Evolutionary conservation across 176 grass and related monocot genomes (phyloP).

Genomic region (Themeda triandra): DNA sequence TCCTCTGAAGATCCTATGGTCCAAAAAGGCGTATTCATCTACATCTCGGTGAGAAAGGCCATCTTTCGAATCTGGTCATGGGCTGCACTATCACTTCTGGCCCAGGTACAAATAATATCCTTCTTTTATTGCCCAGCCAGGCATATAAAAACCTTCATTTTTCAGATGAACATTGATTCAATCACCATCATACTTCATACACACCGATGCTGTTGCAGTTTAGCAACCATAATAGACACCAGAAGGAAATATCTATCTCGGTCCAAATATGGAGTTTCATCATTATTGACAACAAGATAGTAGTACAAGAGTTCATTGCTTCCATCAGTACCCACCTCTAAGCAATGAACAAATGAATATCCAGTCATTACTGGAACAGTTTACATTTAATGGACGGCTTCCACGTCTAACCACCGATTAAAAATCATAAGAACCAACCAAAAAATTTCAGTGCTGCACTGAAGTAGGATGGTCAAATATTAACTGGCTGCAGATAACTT

Average conservation of each 20-base stretch:
- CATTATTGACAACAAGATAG: slow-evolving; percentile 12
- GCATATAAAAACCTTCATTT: not conserved
- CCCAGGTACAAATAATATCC: not conserved
- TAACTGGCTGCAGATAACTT: slow-evolving; percentile 41
- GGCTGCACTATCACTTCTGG: not conserved
- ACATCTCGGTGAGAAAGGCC: not conserved
- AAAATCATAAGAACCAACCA: slow-evolving; percentile 12
- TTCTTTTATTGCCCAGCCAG: not conserved
- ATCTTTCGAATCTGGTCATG: not conserved
- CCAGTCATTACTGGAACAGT: slow-evolving; percentile 9
- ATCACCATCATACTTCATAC: not conserved
- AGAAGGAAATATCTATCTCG: not conserved
- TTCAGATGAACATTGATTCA: not conserved
- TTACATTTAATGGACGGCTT: slow-evolving; percentile 11
- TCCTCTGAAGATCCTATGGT: too few species aligned
- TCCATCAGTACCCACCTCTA: slow-evolving; percentile 2
- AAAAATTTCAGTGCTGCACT: slow-evolving; percentile 16
- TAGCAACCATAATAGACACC: not conserved
- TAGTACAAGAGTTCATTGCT: slow-evolving; percentile 22
- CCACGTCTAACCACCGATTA: not conserved
- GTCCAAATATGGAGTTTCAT: not conserved
- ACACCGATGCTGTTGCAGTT: not conserved
- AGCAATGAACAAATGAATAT: slow-evolving; percentile 41
- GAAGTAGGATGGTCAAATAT: slow-evolving; percentile 36
- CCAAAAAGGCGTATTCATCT: too few species aligned